Conservation (phyloP, 148 eudicot genomes). For the Persicaria maculosa region DNA sequence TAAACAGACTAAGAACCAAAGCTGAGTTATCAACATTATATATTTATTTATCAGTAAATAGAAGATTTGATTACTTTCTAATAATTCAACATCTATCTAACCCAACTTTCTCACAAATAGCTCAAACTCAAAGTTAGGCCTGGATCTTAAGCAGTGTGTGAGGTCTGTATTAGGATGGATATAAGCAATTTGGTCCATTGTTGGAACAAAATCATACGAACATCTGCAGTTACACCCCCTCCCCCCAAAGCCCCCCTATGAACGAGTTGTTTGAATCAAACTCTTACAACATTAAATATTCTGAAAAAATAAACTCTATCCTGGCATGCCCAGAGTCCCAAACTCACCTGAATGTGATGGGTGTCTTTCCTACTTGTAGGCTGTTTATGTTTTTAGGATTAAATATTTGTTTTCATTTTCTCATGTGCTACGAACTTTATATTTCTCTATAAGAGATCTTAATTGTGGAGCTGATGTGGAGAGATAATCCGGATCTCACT, state of each 20-base stretch:
- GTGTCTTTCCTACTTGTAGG: background rate
- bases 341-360: background rate
- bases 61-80: background rate
- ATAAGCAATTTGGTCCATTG: background rate
- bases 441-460: background rate
- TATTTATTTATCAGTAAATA: background rate
- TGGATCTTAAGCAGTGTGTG: background rate
- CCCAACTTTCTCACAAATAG: background rate
- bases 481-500: background rate
- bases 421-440: background rate
- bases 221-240: too few relatives aligned
- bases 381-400: background rate
- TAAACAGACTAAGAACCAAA: conserved; percentile 1
- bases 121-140: background rate
- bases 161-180: background rate
- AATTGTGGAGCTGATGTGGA: background rate
- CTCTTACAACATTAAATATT: background rate
- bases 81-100: background rate
- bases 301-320: background rate
- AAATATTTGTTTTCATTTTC: background rate
- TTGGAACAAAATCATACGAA: too few relatives aligned
- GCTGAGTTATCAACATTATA: background rate
- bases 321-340: background rate
- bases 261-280: background rate
- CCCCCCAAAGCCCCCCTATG: background rate